Base-by-base conservation (phyloP, 768 basidiomycete genomes). In the Bullera alba region DNA sequence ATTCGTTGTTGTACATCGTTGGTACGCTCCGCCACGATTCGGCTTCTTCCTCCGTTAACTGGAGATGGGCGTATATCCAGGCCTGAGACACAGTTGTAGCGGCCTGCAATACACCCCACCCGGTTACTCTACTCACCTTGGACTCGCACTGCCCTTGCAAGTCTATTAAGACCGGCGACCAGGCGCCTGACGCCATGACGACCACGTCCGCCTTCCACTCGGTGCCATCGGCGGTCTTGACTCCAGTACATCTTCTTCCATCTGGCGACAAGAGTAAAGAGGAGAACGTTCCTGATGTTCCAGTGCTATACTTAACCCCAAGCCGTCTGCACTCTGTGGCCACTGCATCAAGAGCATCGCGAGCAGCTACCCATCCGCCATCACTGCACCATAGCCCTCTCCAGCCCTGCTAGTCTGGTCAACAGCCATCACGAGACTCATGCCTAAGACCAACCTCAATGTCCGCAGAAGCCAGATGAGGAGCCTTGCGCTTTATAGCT, bases 321-420 rank as follows among this genome's bases (percentile, higher is more conserved):
- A 57, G 50, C 14, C 50, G 32, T 35, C 36, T 25, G 22, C 67
- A 50, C 26, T 66, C 63, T 19, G 35, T 38, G 1, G 65, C 69
- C 3, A 70, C 57, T 0, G 65, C 50, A 15, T 56, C 55, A 38
- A 73, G 52, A 16, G 71, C 67, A 25, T 73, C 58, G 4, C 48
- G 53, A 8, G 71, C 71, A 8, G 60, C 71, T 0, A 65, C 56
- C 71, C 71, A 73, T 21, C 71, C 71, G 1, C 57, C 67, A 21
- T 63, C 42, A 4, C 39, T 19, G 35, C 44, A 46, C 38, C 42
- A 73, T 3, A 69, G 32, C 1, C 55, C 71, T 50, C 60, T 51
- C 71, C 71, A 73, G n/a, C 63, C 63, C 52, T 57, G 35, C 30
- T 12, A 17, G 10, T 22, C 22, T 42, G 46, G 7, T 14, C 16